Evolutionary conservation across 2,329 filamentous ascomycete species (phyloP), one percentile per base, ranked within the genome.

Genomic region (Metarhizium humberi): DNA sequence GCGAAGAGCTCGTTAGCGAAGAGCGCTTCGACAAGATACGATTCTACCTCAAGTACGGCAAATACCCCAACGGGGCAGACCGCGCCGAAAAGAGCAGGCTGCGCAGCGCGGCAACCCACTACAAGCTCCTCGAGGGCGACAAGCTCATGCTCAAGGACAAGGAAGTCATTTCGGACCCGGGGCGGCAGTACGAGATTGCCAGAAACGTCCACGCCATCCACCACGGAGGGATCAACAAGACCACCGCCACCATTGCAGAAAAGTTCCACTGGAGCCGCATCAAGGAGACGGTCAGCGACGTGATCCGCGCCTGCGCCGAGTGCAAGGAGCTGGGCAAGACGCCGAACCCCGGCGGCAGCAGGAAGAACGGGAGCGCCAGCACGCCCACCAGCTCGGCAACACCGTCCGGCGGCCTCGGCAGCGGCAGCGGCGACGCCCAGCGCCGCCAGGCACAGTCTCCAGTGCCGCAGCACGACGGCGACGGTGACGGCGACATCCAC

Each of bases 21-120:
- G 92, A 96, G 75, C 89, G 94, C 63, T 97, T 97, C 77, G 92
- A 96, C 78, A 96, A 96, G 78, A 97, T 97, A 69, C 88, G 92
- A 67, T 97, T 89, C 77, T 97, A 97, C 73, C 84, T 97, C 67
- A 95, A 95, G 73, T 90, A 92, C 70, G 87, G 87, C 67, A 90
- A 92, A 71, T 97, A 99, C 71, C 94, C 94, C 57, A 86, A 87
- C 64, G 92, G 92, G 59, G 92, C 92, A 67, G 91, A 96, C 76
- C 84, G 92, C 57, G 92, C 92, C 56, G 94, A 97, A 73, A 97
- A 97, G 81, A 92, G 87, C 73, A 88, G 92, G 63, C 83, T 99
- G 55, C 84, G 94, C 64, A 95, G 89, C 71, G 92, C 92, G 50
- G 92, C 92, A 45, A 96, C 91, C 20, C 92, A 97, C 73, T 97